Percentiles rank a stretch among this genome's conserved stretches.
These are phyloP conservation scores for Leishmania guyanensis DNA, from an alignment of 208 protist genomes.

Conservation along the genomic window DNA sequence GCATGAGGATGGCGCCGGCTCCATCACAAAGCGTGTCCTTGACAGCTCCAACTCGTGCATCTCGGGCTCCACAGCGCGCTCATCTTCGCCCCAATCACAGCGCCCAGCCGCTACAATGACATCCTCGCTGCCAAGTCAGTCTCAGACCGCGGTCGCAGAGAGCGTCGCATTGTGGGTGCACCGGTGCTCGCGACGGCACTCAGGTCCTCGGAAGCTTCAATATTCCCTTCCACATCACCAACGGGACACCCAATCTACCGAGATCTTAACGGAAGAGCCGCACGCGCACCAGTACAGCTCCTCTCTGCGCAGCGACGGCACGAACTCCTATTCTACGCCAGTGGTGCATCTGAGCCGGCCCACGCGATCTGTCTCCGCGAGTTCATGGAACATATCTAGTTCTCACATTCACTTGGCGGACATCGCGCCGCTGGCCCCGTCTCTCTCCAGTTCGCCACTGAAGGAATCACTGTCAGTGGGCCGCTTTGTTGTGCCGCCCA, in stretches of 20 bases:
- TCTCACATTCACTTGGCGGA: neutral
- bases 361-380: conserved; percentile 7
- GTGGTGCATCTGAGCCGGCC: conserved; percentile 9
- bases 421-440: neutral
- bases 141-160: neutral
- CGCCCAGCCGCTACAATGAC: neutral
- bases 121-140: neutral
- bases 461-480: neutral
- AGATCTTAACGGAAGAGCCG: neutral
- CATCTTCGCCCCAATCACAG: conserved; percentile 1
- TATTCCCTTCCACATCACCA: neutral
- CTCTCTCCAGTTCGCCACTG: neutral
- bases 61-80: conserved; percentile 10
- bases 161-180: neutral
- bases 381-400: conserved; percentile 11
- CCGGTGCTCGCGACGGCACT: neutral
- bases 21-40: conserved; percentile 39
- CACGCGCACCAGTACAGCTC: neutral
- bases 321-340: conserved; percentile 3
- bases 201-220: neutral
- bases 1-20: conserved; percentile 38
- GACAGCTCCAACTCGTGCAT: conserved; percentile 16
- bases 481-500: conserved; percentile 19
- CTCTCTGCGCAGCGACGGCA: conserved; percentile 17
- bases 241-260: neutral